Base-by-base conservation (phyloP, 1,284 basidiomycete species). In the Earliella scabrosa region DNA sequence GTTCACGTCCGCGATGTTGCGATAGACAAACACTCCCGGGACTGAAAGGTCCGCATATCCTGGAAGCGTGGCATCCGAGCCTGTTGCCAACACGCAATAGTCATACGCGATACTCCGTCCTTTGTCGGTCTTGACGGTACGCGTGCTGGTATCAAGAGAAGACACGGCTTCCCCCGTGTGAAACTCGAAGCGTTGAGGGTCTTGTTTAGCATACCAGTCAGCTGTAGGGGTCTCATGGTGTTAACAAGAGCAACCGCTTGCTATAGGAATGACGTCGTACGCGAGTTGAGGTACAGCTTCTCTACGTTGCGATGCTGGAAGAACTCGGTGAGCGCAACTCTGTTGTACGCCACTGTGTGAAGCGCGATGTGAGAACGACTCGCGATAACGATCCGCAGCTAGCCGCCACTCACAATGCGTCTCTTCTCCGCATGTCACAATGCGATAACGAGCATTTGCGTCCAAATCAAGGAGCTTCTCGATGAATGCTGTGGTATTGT, bases 21-120 rank as follows among this genome's bases (percentile, higher is more conserved):
- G 82, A 66, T 92, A 92, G 0, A 89, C 87, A 53, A 91, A 92
- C 2, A 88, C 75, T 5, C 90, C 79, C 65, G 74, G 66, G 65
- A 77, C 63, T 26, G 79, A 72, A 0, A 73, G 68, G 4, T 81
- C 74, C 34, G 84, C 73, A 64, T 88, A 90, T 0, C 82, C 75
- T 0, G 90, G 90, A n/a, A 91, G 73, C 1, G 79, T 78, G 1
- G 88, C 88, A 27, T 80, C 78, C 0, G 88, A 90, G 2, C 90
- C 90, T 0, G 90, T 91, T 1, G 88, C 86, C 27, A 92, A 71
- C n/a, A 89, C 74, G 36, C 85, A 85, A 45, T 81, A 79, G 65
- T 88, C 82, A 65, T 88, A 91, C 35, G 70, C 56, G 64, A 88
- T 76, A 20, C 67, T 65, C 20, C 81, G 75, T 29, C 78, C 80